These are phyloP conservation scores for Ceratocystis cubensis DNA, from an alignment of 2,329 filamentous ascomycete species.

Conservation along the genomic window DNA sequence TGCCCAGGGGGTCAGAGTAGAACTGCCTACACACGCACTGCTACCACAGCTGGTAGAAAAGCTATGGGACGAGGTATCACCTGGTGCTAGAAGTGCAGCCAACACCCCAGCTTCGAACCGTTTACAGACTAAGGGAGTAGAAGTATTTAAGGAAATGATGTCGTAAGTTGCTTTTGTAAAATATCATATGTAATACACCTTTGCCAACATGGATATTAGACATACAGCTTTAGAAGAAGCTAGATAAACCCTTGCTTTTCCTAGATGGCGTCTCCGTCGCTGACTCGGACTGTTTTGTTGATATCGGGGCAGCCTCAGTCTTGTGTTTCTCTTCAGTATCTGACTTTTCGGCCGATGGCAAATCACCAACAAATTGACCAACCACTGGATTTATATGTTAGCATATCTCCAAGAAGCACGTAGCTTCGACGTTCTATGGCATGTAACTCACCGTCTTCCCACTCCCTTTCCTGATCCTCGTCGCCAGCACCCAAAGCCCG, in stretches of 20 bases:
- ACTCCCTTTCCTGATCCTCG: constrained; percentile 61
- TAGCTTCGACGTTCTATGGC: too few relatives aligned
- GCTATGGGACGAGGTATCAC: constrained; percentile 26
- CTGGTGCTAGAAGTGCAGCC: neutral
- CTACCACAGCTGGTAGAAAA: constrained; percentile 45
- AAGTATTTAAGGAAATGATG: constrained; percentile 48
- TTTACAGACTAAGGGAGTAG: constrained; percentile 23
- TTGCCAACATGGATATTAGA: constrained; percentile 16
- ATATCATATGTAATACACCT: constrained; percentile 12
- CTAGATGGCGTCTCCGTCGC: constrained; percentile 23
- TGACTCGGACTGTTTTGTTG: constrained; percentile 12
- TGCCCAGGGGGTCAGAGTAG: constrained; percentile 41
- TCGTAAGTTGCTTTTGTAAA: constrained; percentile 32
- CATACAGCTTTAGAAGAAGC: constrained; percentile 36
- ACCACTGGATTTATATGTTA: constrained; percentile 37
- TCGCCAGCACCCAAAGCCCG: constrained; percentile 68
- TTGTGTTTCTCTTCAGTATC: constrained; percentile 34
- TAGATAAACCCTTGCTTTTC: constrained; percentile 29
- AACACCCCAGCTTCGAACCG: neutral
- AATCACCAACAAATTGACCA: constrained; percentile 35
- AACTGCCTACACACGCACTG: constrained; percentile 45
- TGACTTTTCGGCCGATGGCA: constrained; percentile 31
- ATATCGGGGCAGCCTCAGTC: constrained; percentile 23
- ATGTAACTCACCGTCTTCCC: constrained; percentile 60
- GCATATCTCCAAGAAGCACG: neutral